phyloP scores from a whole-genome alignment of 352 stramenopile genomes.

The Thalassiosira hispida region DNA sequence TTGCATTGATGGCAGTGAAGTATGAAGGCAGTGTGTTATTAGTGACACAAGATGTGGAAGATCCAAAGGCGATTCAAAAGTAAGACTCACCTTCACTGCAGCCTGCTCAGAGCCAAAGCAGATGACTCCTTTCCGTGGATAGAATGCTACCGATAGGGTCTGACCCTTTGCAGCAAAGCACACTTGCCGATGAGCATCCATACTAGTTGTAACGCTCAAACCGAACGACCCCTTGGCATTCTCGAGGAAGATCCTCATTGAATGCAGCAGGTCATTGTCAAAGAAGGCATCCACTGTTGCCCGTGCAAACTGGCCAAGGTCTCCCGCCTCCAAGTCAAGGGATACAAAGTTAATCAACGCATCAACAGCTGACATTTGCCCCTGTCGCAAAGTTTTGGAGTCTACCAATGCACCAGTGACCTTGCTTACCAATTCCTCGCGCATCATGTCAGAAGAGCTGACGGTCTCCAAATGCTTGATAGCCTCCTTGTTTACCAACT shows the following conservation, averaged over 20 bases:
- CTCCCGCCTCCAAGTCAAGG: slow-evolving; percentile 25
- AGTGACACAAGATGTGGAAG: not conserved
- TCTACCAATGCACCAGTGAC: not conserved
- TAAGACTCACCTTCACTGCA: slow-evolving; percentile 63
- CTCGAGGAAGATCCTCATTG: slow-evolving; percentile 64
- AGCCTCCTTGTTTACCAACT: slow-evolving; percentile 18
- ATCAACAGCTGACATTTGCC: not conserved
- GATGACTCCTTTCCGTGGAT: slow-evolving; percentile 76
- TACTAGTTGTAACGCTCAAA: slow-evolving; percentile 60
- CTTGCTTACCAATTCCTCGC: slow-evolving; percentile 10
- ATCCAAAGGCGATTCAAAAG: not conserved
- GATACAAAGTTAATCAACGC: slow-evolving; percentile 35
- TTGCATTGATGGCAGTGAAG: not conserved
- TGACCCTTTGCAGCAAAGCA: slow-evolving; percentile 68
- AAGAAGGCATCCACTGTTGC: slow-evolving; percentile 77
- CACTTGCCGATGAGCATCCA: slow-evolving; percentile 76
- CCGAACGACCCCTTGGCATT: slow-evolving; percentile 80
- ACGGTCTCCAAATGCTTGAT: slow-evolving; percentile 29
- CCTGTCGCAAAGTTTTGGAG: not conserved
- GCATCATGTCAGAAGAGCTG: slow-evolving; percentile 9
- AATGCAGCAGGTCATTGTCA: slow-evolving; percentile 80
- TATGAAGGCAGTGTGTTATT: not conserved
- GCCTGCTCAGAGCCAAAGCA: slow-evolving; percentile 80
- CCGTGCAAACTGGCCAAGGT: slow-evolving; percentile 53
- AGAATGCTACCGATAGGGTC: slow-evolving; percentile 76